Conservation (phyloP, 164 flowering plant genomes). For the Magnolia sinica region DNA sequence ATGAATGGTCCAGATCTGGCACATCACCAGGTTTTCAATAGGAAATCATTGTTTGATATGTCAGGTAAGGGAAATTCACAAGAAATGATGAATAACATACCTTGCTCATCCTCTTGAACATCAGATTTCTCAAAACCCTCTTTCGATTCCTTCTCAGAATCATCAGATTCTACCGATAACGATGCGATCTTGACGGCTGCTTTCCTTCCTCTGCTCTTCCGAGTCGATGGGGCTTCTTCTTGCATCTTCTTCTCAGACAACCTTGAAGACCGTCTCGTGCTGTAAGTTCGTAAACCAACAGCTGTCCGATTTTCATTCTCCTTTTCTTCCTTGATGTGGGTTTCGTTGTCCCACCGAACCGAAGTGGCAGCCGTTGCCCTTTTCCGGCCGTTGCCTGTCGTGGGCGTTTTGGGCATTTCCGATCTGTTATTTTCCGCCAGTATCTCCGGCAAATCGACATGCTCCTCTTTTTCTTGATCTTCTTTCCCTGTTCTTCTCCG, state of each 20-base stretch:
- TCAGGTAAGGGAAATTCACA: neutral
- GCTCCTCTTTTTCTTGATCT: conserved; percentile 8
- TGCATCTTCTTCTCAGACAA: conserved; percentile 7
- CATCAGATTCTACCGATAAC: conserved; percentile 22
- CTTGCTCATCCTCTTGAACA: neutral
- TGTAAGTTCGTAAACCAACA: conserved; percentile 1
- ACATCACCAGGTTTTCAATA: no score
- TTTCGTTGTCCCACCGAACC: neutral
- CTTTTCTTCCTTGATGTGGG: neutral
- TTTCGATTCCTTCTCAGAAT: neutral
- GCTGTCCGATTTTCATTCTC: conserved; percentile 3
- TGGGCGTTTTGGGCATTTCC: conserved; percentile 13
- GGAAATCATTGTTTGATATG: neutral
- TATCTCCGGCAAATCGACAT: neutral
- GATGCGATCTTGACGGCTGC: conserved; percentile 18
- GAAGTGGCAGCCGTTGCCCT: conserved; percentile 10
- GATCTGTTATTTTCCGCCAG: neutral
- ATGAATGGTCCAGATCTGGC: no score
- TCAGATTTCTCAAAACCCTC: neutral
- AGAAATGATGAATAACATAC: neutral
- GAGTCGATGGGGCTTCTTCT: conserved; percentile 5
- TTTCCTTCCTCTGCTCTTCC: conserved; percentile 13
- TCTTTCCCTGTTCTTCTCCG: conserved; percentile 9
- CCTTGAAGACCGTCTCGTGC: conserved; percentile 23
- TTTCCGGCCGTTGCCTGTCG: conserved; percentile 5